phyloP scores from a whole-genome alignment of 371 early-diverging fungal species.

The Cokeromyces recurvatus region DNA sequence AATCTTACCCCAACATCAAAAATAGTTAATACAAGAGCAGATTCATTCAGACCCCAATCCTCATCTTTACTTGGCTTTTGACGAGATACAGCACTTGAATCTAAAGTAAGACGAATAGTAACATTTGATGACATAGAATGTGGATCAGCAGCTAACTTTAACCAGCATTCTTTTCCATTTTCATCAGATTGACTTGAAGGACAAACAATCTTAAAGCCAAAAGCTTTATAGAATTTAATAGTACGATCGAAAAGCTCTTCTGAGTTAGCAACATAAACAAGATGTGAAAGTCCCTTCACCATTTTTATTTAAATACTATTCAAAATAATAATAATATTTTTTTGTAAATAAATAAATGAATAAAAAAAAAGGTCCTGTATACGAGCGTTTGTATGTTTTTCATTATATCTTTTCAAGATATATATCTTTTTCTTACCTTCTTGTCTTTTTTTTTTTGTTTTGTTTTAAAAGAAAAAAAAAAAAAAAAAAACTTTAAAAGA shows the following conservation, averaged over 20 bases:
- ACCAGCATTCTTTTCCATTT: constrained; percentile 11
- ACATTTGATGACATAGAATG: constrained; percentile 20
- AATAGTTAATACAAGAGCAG: constrained; percentile 12
- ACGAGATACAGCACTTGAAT: background rate
- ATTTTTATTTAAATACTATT: no score
- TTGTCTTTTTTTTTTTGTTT: no score
- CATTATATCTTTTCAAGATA: no score
- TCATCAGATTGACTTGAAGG: constrained; percentile 4
- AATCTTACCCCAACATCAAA: constrained; percentile 19
- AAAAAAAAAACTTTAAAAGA: no score
- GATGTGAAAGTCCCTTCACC: constrained; percentile 26
- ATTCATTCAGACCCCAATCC: constrained; percentile 20
- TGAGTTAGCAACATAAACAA: constrained; percentile 15
- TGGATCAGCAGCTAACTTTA: constrained; percentile 16
- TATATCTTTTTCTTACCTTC: no score
- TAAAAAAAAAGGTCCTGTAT: no score
- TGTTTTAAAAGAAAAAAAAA: no score
- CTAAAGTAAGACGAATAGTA: constrained; percentile 15
- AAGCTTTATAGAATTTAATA: constrained; percentile 18
- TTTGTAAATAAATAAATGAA: no score
- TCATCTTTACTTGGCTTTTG: constrained; percentile 3
- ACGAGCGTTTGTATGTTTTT: no score
- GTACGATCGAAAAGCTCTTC: constrained; percentile 12
- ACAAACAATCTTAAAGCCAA: constrained; percentile 17
- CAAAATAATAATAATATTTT: no score